A percentile compares a stretch with the other conserved stretches of the same genome.
Evolutionary conservation across 2,329 filamentous ascomycete genomes (phyloP).

Genomic region (Colletotrichum lupini): DNA sequence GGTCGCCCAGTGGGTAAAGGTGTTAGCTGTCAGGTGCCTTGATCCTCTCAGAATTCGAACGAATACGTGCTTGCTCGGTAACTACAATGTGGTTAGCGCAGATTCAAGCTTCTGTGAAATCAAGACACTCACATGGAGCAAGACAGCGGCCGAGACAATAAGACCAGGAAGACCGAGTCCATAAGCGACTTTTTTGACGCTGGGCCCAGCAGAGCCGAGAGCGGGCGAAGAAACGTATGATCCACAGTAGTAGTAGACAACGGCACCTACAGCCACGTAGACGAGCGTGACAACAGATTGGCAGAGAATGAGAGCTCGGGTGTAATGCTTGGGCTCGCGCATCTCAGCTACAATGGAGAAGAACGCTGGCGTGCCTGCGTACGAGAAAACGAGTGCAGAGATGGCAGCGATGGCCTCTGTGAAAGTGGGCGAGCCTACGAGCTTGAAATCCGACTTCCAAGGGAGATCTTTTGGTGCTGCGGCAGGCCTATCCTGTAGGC

Average conservation of each 20-base stretch:
- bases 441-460: slow-evolving; percentile 43
- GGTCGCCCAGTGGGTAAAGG: slow-evolving; percentile 41
- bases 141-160: slow-evolving; percentile 40
- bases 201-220: slow-evolving; percentile 54
- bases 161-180: slow-evolving; percentile 48
- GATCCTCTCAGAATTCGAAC: slow-evolving; percentile 43
- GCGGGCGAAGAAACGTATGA: slow-evolving; percentile 58
- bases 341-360: slow-evolving; percentile 48
- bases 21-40: slow-evolving; percentile 43
- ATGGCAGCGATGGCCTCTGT: slow-evolving; percentile 43
- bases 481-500: slow-evolving; percentile 42
- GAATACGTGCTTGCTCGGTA: slow-evolving; percentile 44
- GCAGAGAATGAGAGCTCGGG: slow-evolving; percentile 41
- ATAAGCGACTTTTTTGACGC: slow-evolving; percentile 56
- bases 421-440: slow-evolving; percentile 45
- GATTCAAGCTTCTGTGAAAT: accelerated
- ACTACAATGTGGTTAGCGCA: neutral
- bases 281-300: slow-evolving; percentile 43
- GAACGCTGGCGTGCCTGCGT: slow-evolving; percentile 48
- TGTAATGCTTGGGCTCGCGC: slow-evolving; percentile 44
- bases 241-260: slow-evolving; percentile 59
- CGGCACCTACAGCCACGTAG: slow-evolving; percentile 46
- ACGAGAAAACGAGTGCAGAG: slow-evolving; percentile 49
- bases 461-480: slow-evolving; percentile 36
- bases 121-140: slow-evolving; percentile 40